Evolutionary conservation across 495 filamentous ascomycete genomes (phyloP).

Genomic region (Letharia columbiana): DNA sequence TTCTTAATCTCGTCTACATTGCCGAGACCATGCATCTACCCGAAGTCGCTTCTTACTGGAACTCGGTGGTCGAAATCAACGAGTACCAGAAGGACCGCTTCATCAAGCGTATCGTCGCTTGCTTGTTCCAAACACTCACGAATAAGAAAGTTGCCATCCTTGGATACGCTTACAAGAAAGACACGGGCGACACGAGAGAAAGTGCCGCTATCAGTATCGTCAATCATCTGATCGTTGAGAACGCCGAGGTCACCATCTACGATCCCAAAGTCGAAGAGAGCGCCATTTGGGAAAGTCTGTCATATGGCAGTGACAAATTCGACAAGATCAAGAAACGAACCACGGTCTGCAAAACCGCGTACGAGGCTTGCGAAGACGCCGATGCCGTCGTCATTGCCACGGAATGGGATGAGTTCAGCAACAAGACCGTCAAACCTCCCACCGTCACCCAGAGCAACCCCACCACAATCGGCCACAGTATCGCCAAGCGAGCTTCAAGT

Average conservation of each 20-base stretch:
- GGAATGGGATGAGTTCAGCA: slow-evolving; percentile 56
- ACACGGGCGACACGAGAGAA: slow-evolving; percentile 71
- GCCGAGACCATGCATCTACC: slow-evolving; percentile 59
- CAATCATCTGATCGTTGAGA: slow-evolving; percentile 54
- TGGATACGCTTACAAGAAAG: slow-evolving; percentile 76
- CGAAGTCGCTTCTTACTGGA: slow-evolving; percentile 73
- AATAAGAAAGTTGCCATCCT: slow-evolving; percentile 67
- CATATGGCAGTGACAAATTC: slow-evolving; percentile 20
- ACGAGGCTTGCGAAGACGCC: slow-evolving; percentile 43
- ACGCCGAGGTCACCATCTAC: slow-evolving; percentile 60
- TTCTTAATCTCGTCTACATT: slow-evolving; percentile 66
- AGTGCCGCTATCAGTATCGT: slow-evolving; percentile 62
- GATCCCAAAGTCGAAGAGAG: slow-evolving; percentile 55
- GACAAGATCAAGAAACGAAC: slow-evolving; percentile 20
- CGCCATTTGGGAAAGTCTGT: slow-evolving; percentile 38
- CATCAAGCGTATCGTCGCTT: slow-evolving; percentile 50
- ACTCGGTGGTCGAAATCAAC: slow-evolving; percentile 64
- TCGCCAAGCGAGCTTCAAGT: background rate
- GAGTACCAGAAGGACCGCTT: slow-evolving; percentile 67
- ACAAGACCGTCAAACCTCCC: slow-evolving; percentile 21
- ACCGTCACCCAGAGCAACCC: background rate
- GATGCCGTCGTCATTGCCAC: slow-evolving; percentile 54
- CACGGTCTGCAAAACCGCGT: slow-evolving; percentile 29
- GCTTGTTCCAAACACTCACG: slow-evolving; percentile 59
- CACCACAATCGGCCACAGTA: background rate